Base-by-base conservation (phyloP, 2,329 filamentous ascomycete genomes). In the Penicillium sp. region DNA sequence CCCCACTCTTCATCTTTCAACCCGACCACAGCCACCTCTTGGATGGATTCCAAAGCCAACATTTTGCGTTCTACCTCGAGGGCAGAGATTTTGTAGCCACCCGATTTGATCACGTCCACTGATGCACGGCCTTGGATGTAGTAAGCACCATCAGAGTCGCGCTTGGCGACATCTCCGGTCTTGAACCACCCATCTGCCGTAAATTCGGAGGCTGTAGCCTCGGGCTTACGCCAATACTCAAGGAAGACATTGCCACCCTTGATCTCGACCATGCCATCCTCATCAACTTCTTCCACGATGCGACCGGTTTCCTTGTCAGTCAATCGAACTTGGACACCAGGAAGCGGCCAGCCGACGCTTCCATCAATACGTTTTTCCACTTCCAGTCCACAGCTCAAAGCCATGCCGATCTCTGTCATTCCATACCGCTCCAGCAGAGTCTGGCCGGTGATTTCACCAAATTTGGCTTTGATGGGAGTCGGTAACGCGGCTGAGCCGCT, bases 71-170 rank as follows among this genome's bases (percentile, higher is more conserved):
- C 80, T 27, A 82, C 77, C 44, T 82, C 79, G 10, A 81, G 64
- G 0, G 79, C 79, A 0, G 76, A 79, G 31, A 81, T 77, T 64
- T 81, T 82, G 57, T 81, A 81, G 0, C 80, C 80, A 14, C 79
- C 79, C 0, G 76, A 77, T 55, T 82, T 82, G 62, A 83, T 80
- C 28, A 82, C 72, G 55, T 81, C 79, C 6, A 80, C 71, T 16
- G 75, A 78, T 9, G 76, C 78, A 10, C 79, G 73, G 8, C 79
- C 80, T 47, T 80, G 69, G 47, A 82, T 81, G 33, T 70, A 82
- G 59, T 81, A 82, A 66, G 79, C 62, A 54, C 75, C 53, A 10
- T 51, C 56, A 5, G 54, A 55, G 46, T 73, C 66, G 14, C 71
- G 67, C 16, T 64, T 62, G 1, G 73, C 73, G 4, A 75, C 69